Evolutionary conservation across 805 yeast genomes (phyloP).

Genomic region (Komagataella kurtzmanii): DNA sequence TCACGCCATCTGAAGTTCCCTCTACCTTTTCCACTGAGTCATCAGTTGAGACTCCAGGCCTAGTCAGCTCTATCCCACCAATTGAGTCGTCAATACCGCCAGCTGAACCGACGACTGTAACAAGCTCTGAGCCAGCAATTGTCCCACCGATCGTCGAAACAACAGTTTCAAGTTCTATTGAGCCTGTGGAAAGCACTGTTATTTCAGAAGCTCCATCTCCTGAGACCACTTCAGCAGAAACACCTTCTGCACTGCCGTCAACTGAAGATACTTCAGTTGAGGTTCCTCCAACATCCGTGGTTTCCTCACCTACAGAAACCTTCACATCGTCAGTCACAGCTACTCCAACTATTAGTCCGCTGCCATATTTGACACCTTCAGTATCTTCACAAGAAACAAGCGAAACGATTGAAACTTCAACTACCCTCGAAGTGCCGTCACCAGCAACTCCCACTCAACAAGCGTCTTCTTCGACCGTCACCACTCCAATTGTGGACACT

Average conservation of each 20-base stretch:
- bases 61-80: background rate
- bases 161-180: background rate
- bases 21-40: background rate
- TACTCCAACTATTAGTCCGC: background rate
- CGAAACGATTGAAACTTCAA: background rate
- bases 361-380: background rate
- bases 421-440: background rate
- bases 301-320: background rate
- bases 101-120: background rate
- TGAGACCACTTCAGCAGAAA: background rate
- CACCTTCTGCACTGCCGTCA: background rate
- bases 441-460: background rate
- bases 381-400: background rate
- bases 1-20: background rate
- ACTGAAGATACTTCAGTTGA: background rate
- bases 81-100: background rate
- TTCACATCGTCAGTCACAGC: background rate
- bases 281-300: background rate
- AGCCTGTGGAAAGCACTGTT: conserved; percentile 1
- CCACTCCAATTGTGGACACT: background rate
- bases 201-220: conserved; percentile 2
- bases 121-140: background rate
- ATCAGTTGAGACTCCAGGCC: background rate
- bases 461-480: background rate
- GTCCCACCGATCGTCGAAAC: background rate